These are phyloP conservation scores for Didymella keratinophila DNA, from an alignment of 2,329 filamentous ascomycete genomes.

Conservation along the genomic window DNA sequence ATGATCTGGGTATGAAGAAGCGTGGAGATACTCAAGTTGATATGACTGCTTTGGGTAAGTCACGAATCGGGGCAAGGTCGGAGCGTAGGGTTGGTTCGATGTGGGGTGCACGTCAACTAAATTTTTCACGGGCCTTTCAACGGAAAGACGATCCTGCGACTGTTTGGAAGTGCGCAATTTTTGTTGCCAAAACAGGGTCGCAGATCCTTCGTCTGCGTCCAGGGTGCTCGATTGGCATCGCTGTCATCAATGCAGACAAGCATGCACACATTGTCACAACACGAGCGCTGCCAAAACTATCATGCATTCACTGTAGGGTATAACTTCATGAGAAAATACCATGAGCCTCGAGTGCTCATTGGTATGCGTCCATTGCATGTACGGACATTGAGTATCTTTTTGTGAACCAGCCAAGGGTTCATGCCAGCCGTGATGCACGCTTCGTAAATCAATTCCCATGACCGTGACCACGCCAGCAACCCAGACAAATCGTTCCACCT, in stretches of 20 bases:
- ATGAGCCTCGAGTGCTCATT: slow-evolving; percentile 46
- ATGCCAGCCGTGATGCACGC: slow-evolving; percentile 50
- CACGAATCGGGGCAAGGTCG: slow-evolving; percentile 25
- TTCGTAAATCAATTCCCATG: slow-evolving; percentile 46
- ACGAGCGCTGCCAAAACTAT: slow-evolving; percentile 1
- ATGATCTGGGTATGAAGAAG: slow-evolving; percentile 2
- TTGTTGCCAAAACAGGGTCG: background rate
- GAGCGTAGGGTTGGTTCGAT: slow-evolving; percentile 30
- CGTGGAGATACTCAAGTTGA: slow-evolving; percentile 20
- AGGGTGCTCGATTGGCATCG: background rate
- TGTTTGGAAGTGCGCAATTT: slow-evolving; percentile 4
- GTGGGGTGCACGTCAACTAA: slow-evolving; percentile 35
- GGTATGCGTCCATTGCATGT: slow-evolving; percentile 46
- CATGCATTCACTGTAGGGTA: slow-evolving; percentile 15
- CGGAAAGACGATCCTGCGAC: slow-evolving; percentile 16
- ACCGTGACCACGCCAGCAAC: slow-evolving; percentile 49
- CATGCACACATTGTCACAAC: slow-evolving; percentile 1
- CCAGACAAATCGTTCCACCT: slow-evolving; percentile 48
- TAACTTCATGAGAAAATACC: slow-evolving; percentile 40
- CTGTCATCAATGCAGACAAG: background rate
- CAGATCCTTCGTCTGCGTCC: background rate
- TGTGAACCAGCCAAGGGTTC: slow-evolving; percentile 43
- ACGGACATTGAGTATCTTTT: slow-evolving; percentile 50
- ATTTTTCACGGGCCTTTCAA: slow-evolving; percentile 30
- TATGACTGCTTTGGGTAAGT: slow-evolving; percentile 32